Conservation (phyloP, 78 protist species). For the Dictyostelium purpureum region DNA sequence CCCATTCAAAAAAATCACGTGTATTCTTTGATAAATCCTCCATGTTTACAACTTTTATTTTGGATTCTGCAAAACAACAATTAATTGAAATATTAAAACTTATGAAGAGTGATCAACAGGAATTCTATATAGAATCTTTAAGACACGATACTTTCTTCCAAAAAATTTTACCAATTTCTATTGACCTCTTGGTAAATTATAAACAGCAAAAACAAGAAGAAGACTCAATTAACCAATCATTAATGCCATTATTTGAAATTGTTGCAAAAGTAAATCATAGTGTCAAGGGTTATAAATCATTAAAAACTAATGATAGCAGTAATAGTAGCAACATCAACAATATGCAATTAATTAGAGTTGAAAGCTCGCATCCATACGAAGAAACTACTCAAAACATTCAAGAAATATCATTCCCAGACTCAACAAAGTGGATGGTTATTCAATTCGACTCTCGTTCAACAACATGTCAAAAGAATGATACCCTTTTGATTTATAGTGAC, state of each 20-base stretch:
- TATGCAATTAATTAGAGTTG: constrained; percentile 10
- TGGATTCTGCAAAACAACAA: not conserved
- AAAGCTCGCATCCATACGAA: constrained; percentile 61
- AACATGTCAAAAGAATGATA: constrained; percentile 6
- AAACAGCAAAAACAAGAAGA: not conserved
- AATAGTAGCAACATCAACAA: not conserved
- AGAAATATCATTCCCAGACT: constrained; percentile 17
- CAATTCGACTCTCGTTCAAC: constrained; percentile 49
- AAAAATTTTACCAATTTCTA: constrained; percentile 11
- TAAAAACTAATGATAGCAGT: not conserved
- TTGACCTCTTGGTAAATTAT: not conserved
- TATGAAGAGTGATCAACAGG: not conserved
- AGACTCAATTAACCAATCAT: not conserved
- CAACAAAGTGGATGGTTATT: constrained; percentile 48
- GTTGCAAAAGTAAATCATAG: not conserved
- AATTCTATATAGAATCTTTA: no score
- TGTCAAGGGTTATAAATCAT: no score
- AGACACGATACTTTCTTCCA: constrained; percentile 3
- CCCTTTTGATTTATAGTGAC: not conserved
- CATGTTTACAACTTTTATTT: not conserved
- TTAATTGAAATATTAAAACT: not conserved
- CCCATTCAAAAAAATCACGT: not conserved
- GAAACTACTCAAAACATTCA: constrained; percentile 31
- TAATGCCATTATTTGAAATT: not conserved
- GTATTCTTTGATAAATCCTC: not conserved